Conservation (phyloP, 2,329 filamentous ascomycete species). For the Acephala macrosclerotiorum region DNA sequence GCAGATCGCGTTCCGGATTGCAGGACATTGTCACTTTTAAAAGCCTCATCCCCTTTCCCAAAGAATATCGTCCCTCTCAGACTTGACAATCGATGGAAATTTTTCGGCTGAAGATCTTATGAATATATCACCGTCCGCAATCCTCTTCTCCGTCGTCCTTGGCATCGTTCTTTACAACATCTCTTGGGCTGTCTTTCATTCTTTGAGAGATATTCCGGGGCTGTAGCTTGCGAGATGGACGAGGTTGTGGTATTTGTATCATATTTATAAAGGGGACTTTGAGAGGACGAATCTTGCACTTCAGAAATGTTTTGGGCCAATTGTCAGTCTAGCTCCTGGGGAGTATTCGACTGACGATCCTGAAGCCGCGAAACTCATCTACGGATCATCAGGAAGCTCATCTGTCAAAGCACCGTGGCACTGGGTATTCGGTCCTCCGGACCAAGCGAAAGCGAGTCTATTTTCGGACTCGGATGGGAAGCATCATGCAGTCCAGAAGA, state of each 20-base stretch:
- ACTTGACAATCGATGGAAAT: no score
- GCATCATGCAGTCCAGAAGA: conserved; percentile 48
- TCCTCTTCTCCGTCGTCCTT: background rate
- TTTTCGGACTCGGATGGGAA: conserved; percentile 46
- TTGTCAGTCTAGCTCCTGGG: background rate
- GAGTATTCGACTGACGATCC: background rate
- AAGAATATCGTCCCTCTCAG: no score
- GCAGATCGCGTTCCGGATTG: no score
- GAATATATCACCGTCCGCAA: background rate
- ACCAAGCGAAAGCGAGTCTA: conserved; percentile 32
- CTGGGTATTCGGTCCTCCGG: conserved; percentile 28
- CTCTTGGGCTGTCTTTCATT: no score
- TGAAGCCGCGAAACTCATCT: background rate
- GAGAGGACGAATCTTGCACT: conserved; percentile 49
- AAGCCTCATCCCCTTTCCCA: no score
- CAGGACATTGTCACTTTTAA: no score
- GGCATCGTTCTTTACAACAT: no score
- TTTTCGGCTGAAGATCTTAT: no score
- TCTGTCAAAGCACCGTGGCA: conserved; percentile 32
- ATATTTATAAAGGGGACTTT: conserved; percentile 47
- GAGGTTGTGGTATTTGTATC: conserved; percentile 51
- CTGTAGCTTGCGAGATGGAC: conserved; percentile 54
- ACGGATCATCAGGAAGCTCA: background rate
- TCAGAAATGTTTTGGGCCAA: conserved; percentile 48
- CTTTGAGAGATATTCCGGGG: conserved; percentile 49